Conservation (phyloP, 371 early-diverging fungal genomes). For the Mucor indicus region DNA sequence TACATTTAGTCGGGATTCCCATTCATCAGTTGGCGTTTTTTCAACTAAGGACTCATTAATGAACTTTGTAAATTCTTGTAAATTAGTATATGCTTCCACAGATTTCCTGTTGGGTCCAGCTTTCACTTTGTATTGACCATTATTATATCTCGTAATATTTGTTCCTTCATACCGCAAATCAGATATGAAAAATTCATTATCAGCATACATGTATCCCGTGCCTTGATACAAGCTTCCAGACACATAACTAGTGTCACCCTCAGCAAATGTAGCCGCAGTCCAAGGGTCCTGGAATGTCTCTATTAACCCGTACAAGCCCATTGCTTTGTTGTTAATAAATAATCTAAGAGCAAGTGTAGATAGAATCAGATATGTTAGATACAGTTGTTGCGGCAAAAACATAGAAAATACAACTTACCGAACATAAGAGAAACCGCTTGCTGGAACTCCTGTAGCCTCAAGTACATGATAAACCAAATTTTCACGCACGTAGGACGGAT, state of each 20-base stretch:
- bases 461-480: conserved; percentile 32
- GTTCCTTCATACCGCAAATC: conserved; percentile 17
- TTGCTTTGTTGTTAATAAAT: conserved; percentile 2
- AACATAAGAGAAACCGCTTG: conserved; percentile 40
- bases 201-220: not conserved
- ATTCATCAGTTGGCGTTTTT: conserved; percentile 5
- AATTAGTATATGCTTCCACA: conserved; percentile 22
- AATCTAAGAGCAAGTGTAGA: conserved; percentile 1
- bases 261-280: conserved; percentile 20
- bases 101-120: conserved; percentile 12
- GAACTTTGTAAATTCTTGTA: conserved; percentile 8
- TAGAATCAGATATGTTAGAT: conserved; percentile 8
- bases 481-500: conserved; percentile 47
- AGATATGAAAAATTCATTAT: not conserved
- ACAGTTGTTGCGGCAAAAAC: not conserved
- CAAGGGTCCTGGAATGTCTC: conserved; percentile 26
- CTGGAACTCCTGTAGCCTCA: conserved; percentile 39
- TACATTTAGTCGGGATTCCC: conserved; percentile 22
- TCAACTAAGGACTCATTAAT: not conserved
- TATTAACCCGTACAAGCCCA: conserved; percentile 24
- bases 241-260: conserved; percentile 6
- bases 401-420: conserved; percentile 30
- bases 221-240: conserved; percentile 16
- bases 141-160: conserved; percentile 11
- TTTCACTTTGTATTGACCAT: conserved; percentile 17